A percentile compares a stretch with the other conserved stretches of the same genome.
These are phyloP conservation scores for Podila horticola DNA, from an alignment of 192 early-diverging fungal species.

Conservation along the genomic window DNA sequence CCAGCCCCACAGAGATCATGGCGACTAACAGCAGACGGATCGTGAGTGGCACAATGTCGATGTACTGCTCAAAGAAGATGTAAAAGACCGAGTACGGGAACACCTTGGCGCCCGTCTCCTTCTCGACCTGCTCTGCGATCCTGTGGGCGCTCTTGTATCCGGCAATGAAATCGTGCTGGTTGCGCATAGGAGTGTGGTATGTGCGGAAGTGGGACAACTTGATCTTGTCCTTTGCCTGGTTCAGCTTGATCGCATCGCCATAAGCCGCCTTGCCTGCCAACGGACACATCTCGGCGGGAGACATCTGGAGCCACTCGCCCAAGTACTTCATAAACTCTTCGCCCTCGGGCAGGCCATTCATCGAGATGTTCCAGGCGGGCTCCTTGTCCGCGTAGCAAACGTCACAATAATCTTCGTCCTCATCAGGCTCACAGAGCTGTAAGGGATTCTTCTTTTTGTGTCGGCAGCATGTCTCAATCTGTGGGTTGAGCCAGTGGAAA, in stretches of 20 bases:
- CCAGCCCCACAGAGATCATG: conserved; percentile 61
- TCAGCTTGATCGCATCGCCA: conserved; percentile 64
- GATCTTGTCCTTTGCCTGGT: conserved; percentile 46
- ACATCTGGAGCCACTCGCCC: conserved; percentile 60
- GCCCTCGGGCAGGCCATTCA: conserved; percentile 66
- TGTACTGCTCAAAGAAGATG: conserved; percentile 77
- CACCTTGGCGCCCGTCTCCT: conserved; percentile 55
- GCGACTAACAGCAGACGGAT: conserved; percentile 60
- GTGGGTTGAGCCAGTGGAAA: conserved; percentile 71
- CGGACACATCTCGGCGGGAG: conserved; percentile 65
- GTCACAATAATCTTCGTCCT: conserved; percentile 59
- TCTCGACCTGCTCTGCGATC: conserved; percentile 60
- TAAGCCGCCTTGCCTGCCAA: conserved; percentile 73
- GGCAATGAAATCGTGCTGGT: conserved; percentile 66
- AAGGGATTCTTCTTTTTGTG: conserved; percentile 53
- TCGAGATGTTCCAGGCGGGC: conserved; percentile 65
- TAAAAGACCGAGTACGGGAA: conserved; percentile 74
- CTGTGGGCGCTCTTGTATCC: conserved; percentile 66
- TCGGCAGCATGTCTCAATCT: conserved; percentile 63
- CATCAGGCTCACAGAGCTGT: conserved; percentile 60
- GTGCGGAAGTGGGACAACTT: conserved; percentile 70
- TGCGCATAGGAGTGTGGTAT: conserved; percentile 66
- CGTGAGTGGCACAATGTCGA: conserved; percentile 61
- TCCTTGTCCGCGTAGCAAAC: conserved; percentile 57
- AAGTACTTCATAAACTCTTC: conserved; percentile 63